phyloP scores from a whole-genome alignment of 169 alveolate species.

The Plasmodium reichenowi region DNA sequence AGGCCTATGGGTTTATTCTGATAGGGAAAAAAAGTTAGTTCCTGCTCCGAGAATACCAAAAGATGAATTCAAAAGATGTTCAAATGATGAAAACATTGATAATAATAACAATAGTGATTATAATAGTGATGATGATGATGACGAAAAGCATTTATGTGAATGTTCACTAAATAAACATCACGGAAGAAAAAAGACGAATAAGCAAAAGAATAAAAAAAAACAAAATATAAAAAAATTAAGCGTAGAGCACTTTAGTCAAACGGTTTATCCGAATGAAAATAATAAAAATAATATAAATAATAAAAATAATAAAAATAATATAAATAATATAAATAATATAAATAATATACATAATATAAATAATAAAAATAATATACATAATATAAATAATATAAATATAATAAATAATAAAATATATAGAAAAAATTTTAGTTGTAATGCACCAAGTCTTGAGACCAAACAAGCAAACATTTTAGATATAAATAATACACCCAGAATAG shows the following conservation, averaged over 20 bases:
- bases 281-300: no score
- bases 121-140: no score
- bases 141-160: no score
- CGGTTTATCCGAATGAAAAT: no score
- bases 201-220: background rate
- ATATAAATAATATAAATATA: background rate
- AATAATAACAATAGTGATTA: no score
- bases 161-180: no score
- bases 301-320: background rate
- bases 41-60: no score
- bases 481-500: constrained; percentile 5
- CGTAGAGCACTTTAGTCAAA: background rate
- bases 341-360: background rate
- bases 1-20: no score
- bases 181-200: background rate
- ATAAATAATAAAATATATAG: background rate
- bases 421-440: background rate
- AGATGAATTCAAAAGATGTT: no score
- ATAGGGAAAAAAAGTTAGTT: no score
- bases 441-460: background rate
- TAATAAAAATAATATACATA: background rate
- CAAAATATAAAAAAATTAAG: background rate
- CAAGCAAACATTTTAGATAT: background rate
- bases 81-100: no score
- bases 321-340: background rate